Base-by-base conservation (phyloP, 139 green algal species). In the Raphidocelis subcapitata region DNA sequence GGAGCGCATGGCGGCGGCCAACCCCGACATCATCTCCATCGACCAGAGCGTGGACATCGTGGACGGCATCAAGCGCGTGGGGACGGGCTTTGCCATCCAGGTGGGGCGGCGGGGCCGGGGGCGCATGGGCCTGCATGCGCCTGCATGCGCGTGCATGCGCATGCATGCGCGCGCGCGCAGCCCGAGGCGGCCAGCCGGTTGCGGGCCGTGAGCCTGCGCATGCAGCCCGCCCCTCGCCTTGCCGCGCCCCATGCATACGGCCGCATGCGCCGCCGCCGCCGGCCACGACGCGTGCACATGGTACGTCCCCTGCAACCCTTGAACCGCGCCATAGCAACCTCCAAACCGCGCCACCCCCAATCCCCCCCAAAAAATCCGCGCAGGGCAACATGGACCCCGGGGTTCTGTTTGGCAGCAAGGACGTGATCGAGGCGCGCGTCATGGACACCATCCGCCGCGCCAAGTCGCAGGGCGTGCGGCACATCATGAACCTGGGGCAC, bases 401-500 rank as follows among this genome's bases (percentile, higher is more conserved):
- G 24, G 84, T 97, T 32, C 82, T 98, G 75, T 97, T 96, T 74
- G 92, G 86, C 56, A 83, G 73, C 55, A 87, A 94, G 73, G 86
- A 92, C 4, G 79, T 83, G 29, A 97, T 98, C 54, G 83, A 91
- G 77, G 67, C 84, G 74, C 85, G 91, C 44, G 83, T 96, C 10
- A 67, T 93, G 41, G 90, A 97, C 64, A 92, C 87, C 10, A 90
- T 92, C 33, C 79, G 83, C 33, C 68, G 81, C 5, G 90, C 89
- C 5, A 81, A 85, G 63, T 72, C 61, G 23, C 63, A 87, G 74
- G 90, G 88, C 24, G 78, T 86, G 60, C 85, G 89, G 23, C 94
- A 98, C 85, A 82, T 98, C 32, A 91, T 98, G 88, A 98, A 98
- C 86, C 79, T 97, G 62, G 94, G 94, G 2, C 94, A 98, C 74